Evolutionary conservation across 352 stramenopile genomes (phyloP), one percentile per base, ranked within the genome.

Genomic region (Stephanocyclus meneghinianus): DNA sequence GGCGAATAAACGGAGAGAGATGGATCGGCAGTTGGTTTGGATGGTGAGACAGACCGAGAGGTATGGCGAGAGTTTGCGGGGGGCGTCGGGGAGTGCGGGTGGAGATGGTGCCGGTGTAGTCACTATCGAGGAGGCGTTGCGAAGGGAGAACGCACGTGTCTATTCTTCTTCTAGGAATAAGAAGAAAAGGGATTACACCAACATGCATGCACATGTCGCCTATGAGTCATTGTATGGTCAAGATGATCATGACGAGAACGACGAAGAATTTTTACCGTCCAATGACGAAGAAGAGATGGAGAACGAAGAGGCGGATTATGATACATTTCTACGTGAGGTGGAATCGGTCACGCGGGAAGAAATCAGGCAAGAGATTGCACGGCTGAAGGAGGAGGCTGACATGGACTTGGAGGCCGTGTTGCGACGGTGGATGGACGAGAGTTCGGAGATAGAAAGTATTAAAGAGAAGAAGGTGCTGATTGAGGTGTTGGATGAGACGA

Each of bases 41-140:
- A 87, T 99, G 1, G 94, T 99, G 7, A 80, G 91, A 51, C 96
- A 99, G 91, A 99, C 97, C 32, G 96, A 99, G 84, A 91, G 93
- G 63, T 99, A 99, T 81, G 95, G 96, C 10, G 91, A 91, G 5
- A 81, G 53, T 9, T 65, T 78, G 68, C 57, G n/a, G 16, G 50
- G 48, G 1, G 29, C 62, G 29, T 59, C 50, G 16, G 48, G 47
- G 50, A 67, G 65, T 69, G 63, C 81, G 68, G 61, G 83, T 74
- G 60, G 50, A 68, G 71, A 47, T 70, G 63, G 81, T 71, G 61
- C 81, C 71, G 60, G 55, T 69, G 63, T 11, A 68, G 71, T 57
- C 66, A 85, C 61, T 59, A 74, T 76, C 63, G 64, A 72, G 42
- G 50, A 72, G n/a, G 64, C 64, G 13, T 29, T 72, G 32, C 9